Base-by-base conservation (phyloP, 164 flowering plant species). In the Stephania yunnanensis region DNA sequence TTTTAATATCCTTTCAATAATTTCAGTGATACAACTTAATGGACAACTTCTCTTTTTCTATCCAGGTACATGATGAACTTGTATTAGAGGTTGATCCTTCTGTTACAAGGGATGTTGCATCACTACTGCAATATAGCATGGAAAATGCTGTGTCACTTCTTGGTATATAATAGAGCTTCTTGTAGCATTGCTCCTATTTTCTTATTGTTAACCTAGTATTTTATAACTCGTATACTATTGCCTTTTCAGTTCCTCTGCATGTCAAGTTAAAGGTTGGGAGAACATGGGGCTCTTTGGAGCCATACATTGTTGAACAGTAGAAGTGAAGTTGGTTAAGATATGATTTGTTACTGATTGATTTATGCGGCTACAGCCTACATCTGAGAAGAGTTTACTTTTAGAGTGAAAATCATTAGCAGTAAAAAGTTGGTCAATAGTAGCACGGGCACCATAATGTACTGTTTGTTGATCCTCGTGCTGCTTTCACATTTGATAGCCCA, bases 271-370 rank as follows among this genome's bases (percentile, higher is more conserved):
- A 87, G 87, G 84, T 89, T 81, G 99, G 98, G 75, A 88, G 83
- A 86, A 90, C 97, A 65, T 96, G 99, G 98, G 99, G 98, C 25
- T 85, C 99, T 50, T 78, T 91, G 82, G 91, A 92, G 81, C 90
- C 93, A 77, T 88, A 87, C 80, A 77, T 75, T 6, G 80, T 74
- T 46, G 86, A 77, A 48, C 42, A 83, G 20, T 72, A 61, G 66
- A 61, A 10, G 25, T 61, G 6, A 61, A 61, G 9, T 61, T 61
- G 29, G 66, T 6, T 61, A 17, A 1, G 66, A 61, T 61, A 22
- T 19, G 66, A n/a, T 61, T n/a, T 20, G 6, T 61, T 20, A 61
- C 20, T 61, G 66, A n/a, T 5, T 19, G 20, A 61, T 5, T 4
- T 20, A 61, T 61, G 22, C 9, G 25, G 25, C n/a, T 17, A 25